phyloP scores from a whole-genome alignment of 768 basidiomycete species.

The Holtermannia corniformis region DNA sequence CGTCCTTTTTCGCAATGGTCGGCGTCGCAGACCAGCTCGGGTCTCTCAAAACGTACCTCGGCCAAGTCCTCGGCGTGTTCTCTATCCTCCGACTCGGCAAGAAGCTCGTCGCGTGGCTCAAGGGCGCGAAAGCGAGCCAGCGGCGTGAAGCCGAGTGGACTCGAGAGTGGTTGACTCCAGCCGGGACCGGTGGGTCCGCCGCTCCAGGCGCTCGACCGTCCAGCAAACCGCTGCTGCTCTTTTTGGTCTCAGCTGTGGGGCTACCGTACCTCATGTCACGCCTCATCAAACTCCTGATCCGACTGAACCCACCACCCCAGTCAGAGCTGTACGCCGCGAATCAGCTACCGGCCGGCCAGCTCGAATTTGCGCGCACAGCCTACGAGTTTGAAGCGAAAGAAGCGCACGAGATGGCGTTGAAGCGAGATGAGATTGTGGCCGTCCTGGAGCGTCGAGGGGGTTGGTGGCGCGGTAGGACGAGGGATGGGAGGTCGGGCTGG shows the following conservation, averaged over 20 bases:
- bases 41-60: conserved; percentile 81
- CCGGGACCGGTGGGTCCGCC: conserved; percentile 5
- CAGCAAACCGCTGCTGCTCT: conserved; percentile 83
- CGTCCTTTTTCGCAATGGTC: conserved; percentile 79
- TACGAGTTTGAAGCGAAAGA: conserved; percentile 68
- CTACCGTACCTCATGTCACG: conserved; percentile 88
- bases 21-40: conserved; percentile 92
- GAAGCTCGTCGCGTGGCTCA: conserved; percentile 53
- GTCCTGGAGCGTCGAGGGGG: conserved; percentile 71
- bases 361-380: conserved; percentile 73
- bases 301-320: conserved; percentile 47
- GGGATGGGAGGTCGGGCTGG: conserved; percentile 89
- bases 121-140: conserved; percentile 46
- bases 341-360: conserved; percentile 35
- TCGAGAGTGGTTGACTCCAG: conserved; percentile 35
- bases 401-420: conserved; percentile 66
- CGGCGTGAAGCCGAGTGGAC: conserved; percentile 27
- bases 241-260: conserved; percentile 87
- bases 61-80: conserved; percentile 86
- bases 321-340: conserved; percentile 42
- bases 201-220: conserved; percentile 45
- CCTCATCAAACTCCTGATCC: conserved; percentile 66
- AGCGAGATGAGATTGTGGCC: conserved; percentile 87
- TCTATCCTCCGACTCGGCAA: conserved; percentile 56
- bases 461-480: conserved; percentile 91